Evolutionary conservation across 129 eudicot genomes (phyloP).

Genomic region (Ambrosia trifida): DNA sequence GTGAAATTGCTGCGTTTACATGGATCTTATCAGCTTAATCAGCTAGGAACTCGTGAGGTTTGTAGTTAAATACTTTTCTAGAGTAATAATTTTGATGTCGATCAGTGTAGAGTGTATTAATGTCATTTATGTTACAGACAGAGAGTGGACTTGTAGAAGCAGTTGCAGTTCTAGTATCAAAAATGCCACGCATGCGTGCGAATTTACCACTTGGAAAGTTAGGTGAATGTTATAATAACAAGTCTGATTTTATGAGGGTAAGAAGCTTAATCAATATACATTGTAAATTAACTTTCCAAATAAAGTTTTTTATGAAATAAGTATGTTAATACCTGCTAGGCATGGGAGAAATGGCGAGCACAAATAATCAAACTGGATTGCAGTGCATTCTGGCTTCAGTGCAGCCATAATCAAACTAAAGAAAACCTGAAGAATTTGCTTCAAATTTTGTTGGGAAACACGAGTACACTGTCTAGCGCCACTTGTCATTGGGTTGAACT

Average conservation of each 20-base stretch:
- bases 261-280: background rate
- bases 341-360: constrained; percentile 95
- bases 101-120: background rate
- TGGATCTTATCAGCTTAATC: constrained; percentile 89
- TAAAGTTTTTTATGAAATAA: background rate
- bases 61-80: background rate
- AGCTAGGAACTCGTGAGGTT: constrained; percentile 92
- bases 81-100: constrained; percentile 3
- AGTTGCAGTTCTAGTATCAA: constrained; percentile 84
- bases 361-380: constrained; percentile 95
- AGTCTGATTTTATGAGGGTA: constrained; percentile 95
- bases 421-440: constrained; percentile 69
- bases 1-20: constrained; percentile 93
- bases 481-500: constrained; percentile 94
- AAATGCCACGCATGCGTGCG: constrained; percentile 91
- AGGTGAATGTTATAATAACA: constrained; percentile 77
- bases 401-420: constrained; percentile 76
- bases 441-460: constrained; percentile 84
- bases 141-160: constrained; percentile 99
- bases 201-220: constrained; percentile 55
- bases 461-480: constrained; percentile 52
- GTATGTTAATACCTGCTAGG: constrained; percentile 47
- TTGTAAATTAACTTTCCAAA: background rate
- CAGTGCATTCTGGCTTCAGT: constrained; percentile 96
- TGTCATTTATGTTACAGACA: constrained; percentile 47